These are phyloP conservation scores for Capsella rubella DNA, from an alignment of 441 rosid genomes.

Conservation along the genomic window DNA sequence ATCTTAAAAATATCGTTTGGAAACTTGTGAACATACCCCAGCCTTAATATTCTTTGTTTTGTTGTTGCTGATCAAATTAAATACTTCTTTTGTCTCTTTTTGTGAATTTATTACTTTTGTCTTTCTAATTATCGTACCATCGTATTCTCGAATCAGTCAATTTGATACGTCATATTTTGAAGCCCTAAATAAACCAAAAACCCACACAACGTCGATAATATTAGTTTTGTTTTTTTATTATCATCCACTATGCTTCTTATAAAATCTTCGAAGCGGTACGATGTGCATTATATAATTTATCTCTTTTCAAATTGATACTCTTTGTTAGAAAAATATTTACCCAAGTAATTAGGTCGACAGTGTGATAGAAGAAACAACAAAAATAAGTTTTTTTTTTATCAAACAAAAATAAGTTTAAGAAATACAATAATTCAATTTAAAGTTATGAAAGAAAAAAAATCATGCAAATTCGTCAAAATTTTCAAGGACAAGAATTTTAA, in stretches of 20 bases:
- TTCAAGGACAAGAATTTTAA: not conserved
- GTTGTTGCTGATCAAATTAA: slow-evolving; percentile 33
- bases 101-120: slow-evolving; percentile 38
- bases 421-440: not conserved
- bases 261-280: not conserved
- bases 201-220: not conserved
- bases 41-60: slow-evolving; percentile 34
- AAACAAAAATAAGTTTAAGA: not conserved
- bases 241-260: not conserved
- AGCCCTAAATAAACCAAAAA: not conserved
- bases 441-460: not conserved
- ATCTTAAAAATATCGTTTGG: not conserved
- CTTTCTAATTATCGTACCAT: slow-evolving; percentile 34
- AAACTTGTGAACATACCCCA: slow-evolving; percentile 12
- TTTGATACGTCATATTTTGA: slow-evolving; percentile 24
- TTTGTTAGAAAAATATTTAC: not conserved
- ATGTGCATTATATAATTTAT: not conserved
- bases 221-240: not conserved
- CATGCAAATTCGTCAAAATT: not conserved
- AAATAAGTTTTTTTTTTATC: not conserved
- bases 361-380: not conserved
- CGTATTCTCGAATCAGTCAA: slow-evolving; percentile 30
- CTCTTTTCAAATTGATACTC: not conserved
- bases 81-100: slow-evolving; percentile 31
- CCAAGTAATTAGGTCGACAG: not conserved